Conservation (phyloP, 2,329 filamentous ascomycete species). For the Cryphonectria parasitica region DNA sequence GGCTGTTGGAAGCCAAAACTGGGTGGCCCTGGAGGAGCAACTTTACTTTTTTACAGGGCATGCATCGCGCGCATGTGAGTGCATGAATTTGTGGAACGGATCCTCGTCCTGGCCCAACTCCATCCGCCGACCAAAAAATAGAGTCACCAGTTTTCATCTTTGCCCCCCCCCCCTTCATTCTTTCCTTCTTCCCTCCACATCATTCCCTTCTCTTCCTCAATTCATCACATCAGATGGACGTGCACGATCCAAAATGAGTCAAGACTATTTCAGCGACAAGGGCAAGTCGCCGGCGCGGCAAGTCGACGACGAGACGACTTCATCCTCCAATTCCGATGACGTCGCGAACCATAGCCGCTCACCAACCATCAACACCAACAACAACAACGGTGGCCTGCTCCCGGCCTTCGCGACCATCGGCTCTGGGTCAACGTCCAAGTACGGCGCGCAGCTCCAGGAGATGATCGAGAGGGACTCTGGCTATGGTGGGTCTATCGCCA, state of each 20-base stretch:
- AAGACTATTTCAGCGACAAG: constrained; percentile 61
- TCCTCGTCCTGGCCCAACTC: constrained; percentile 6
- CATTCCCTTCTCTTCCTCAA: not conserved
- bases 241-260: constrained; percentile 55
- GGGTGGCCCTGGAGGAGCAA: not conserved
- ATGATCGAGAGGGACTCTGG: constrained; percentile 88
- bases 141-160: constrained; percentile 22
- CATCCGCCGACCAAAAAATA: constrained; percentile 23
- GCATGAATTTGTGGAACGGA: constrained; percentile 12
- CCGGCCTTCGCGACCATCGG: constrained; percentile 82
- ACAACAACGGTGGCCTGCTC: constrained; percentile 27
- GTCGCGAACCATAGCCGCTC: constrained; percentile 22
- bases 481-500: constrained; percentile 80
- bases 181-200: not conserved
- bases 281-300: constrained; percentile 49
- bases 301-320: constrained; percentile 27
- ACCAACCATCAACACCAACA: constrained; percentile 6
- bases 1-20: not conserved
- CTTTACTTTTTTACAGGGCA: not conserved
- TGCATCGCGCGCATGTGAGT: constrained; percentile 2
- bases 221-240: constrained; percentile 29
- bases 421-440: constrained; percentile 77
- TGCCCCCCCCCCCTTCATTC: not conserved
- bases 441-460: constrained; percentile 78
- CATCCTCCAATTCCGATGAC: constrained; percentile 30